Evolutionary conservation across 1,284 basidiomycete species (phyloP).

Genomic region (Ustilago crameri): DNA sequence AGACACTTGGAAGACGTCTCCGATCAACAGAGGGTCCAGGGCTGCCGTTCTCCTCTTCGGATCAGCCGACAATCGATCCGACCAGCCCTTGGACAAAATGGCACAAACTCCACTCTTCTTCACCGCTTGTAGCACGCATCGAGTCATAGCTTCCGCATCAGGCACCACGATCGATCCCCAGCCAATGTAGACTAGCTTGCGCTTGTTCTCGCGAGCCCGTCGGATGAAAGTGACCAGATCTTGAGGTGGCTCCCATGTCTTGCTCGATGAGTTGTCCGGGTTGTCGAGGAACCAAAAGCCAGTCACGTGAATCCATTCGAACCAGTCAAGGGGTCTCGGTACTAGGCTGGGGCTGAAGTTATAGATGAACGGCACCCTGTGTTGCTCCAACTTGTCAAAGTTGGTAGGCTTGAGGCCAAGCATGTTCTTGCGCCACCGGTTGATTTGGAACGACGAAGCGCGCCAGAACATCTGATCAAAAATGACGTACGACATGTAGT

Average conservation of each 20-base stretch:
- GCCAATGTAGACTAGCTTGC: constrained; percentile 96
- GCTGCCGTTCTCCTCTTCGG: constrained; percentile 38
- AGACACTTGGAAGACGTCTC: constrained; percentile 78
- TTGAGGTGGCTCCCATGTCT: constrained; percentile 83
- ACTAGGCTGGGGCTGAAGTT: constrained; percentile 88
- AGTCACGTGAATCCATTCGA: constrained; percentile 95
- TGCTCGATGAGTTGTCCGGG: constrained; percentile 81
- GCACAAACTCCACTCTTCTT: constrained; percentile 82
- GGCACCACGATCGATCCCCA: constrained; percentile 98
- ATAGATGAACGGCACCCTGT: constrained; percentile 96
- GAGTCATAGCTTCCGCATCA: constrained; percentile 90
- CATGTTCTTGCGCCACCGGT: constrained; percentile 85
- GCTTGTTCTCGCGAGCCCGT: constrained; percentile 76
- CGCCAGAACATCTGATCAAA: constrained; percentile 99
- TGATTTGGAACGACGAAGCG: constrained; percentile 86
- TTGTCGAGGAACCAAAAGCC: constrained; percentile 72
- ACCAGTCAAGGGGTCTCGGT: constrained; percentile 83
- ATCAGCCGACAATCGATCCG: constrained; percentile 75
- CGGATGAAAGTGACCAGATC: constrained; percentile 85
- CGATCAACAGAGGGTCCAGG: constrained; percentile 75
- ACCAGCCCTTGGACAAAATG: constrained; percentile 97
- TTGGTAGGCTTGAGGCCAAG: constrained; percentile 83
- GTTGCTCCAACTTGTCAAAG: constrained; percentile 91
- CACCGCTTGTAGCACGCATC: constrained; percentile 87
- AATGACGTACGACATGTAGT: constrained; percentile 95